Conservation (phyloP, 345 rosid genomes). For the Salix brachista region DNA sequence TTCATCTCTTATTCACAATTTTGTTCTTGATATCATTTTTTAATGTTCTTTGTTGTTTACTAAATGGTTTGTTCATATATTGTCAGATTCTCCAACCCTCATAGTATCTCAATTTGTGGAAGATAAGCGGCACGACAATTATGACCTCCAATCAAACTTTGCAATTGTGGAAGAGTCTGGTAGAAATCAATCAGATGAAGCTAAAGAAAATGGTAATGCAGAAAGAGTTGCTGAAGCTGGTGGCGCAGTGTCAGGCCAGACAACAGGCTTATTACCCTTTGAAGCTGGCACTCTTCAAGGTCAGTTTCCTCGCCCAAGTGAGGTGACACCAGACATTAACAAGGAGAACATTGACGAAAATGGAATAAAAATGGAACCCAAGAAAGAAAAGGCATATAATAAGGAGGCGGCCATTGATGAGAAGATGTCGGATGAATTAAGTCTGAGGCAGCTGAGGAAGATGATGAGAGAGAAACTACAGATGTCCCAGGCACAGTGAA, state of each 20-base stretch:
- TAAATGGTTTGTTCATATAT: not conserved
- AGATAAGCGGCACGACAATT: not conserved
- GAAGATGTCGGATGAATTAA: slow-evolving; percentile 20
- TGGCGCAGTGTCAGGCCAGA: not conserved
- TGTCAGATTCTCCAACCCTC: not conserved
- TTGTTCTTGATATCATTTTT: not conserved
- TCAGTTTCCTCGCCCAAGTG: slow-evolving; percentile 22
- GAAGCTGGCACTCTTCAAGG: slow-evolving; percentile 31
- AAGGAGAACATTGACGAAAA: slow-evolving; percentile 33
- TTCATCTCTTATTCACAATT: not conserved
- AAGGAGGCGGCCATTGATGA: slow-evolving; percentile 9
- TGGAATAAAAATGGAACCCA: slow-evolving; percentile 17
- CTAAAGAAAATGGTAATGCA: not conserved
- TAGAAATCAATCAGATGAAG: not conserved
- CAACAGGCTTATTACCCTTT: slow-evolving; percentile 8
- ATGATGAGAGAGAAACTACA: slow-evolving; percentile 31
- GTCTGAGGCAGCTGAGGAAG: slow-evolving; percentile 49
- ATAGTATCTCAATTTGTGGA: not conserved
- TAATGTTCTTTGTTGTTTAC: not conserved
- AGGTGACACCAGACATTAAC: slow-evolving; percentile 12
- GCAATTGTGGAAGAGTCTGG: not conserved
- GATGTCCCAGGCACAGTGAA: slow-evolving; percentile 15
- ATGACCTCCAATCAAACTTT: not conserved
- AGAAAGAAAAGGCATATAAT: slow-evolving; percentile 12
- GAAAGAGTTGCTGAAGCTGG: not conserved